Percentiles rank a stretch among this genome's conserved stretches.
Evolutionary conservation across 106 monocot species (phyloP).

Genomic region (Gastrodia elata): DNA sequence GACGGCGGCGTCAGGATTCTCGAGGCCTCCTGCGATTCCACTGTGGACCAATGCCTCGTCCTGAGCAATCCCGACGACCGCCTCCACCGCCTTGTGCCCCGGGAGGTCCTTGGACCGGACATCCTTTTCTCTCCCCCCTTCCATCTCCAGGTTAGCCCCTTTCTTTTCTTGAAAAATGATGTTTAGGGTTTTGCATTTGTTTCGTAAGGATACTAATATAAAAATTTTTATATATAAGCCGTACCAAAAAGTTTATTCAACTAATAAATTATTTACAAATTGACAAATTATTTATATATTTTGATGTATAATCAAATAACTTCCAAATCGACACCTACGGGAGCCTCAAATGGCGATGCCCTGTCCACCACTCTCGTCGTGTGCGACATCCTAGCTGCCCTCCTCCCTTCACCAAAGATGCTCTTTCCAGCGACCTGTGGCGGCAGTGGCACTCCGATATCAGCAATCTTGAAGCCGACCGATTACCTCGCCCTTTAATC

Average conservation of each 20-base stretch:
- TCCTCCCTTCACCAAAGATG: not conserved
- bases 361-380: too few species aligned
- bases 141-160: constrained; percentile 58
- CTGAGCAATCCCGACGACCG: constrained; percentile 2
- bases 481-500: constrained; percentile 71
- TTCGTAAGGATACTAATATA: too few species aligned
- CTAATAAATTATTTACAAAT: too few species aligned
- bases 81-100: constrained; percentile 27
- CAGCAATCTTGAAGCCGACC: constrained; percentile 43
- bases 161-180: not conserved
- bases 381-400: not conserved
- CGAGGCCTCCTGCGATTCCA: constrained; percentile 34
- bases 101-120: constrained; percentile 51
- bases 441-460: not conserved
- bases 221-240: too few species aligned
- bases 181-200: too few species aligned
- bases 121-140: constrained; percentile 55
- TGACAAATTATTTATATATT: too few species aligned
- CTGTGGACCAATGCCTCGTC: constrained; percentile 36
- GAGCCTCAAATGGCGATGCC: too few species aligned
- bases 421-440: not conserved
- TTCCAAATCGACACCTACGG: too few species aligned
- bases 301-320: too few species aligned
- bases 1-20: constrained; percentile 60
- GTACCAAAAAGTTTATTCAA: too few species aligned